Evolutionary conservation across 257 asterid species (phyloP), one percentile per base, ranked within the genome.

Genomic region (Solanum clarkiae): DNA sequence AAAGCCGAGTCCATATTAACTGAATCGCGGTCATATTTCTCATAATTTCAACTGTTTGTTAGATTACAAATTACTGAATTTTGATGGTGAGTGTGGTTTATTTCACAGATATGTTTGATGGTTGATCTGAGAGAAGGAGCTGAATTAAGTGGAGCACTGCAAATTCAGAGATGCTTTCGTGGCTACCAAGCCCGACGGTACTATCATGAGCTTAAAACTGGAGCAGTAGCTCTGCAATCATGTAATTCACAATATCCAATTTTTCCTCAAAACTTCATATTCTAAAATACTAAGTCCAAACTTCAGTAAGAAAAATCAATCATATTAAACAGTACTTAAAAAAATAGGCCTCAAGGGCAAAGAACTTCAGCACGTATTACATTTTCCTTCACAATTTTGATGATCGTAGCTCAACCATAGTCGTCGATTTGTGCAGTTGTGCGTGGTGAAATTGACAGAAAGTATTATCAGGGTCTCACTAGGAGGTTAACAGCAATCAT

Each of bases 381-480:
- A 17, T 57, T 81, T 85, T 65, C 69, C 45, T 17, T 63, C 1
- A 10, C 1, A 68, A 54, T 45, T 32, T 53, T 68, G 69, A 32
- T 80, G 69, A 6, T 45, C 4, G 2, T 0, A 24, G 77, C 84
- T 71, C 77, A 88, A 57, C 84, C 55, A 7, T 16, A 49, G 17
- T 54, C 11, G 15, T 84, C 20, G 7, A 29, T 57, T 8, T 71
- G 8, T 84, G 91, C 91, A 93, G 98, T 91, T 85, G 90, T 91
- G 54, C 98, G 98, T 1, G 97, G 97, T 42, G 93, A 92, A 86
- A 92, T 83, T 49, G 89, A 88, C 65, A 88, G 98, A 84, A 91
- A 85, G 84, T 71, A 68, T 68, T 88, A 77, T 81, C 56, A 82
- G 4, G 36, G 14, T 54, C 77, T 88, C 26, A 84, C 51, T 4